Percentiles rank a stretch among this genome's conserved stretches.
These are phyloP conservation scores for Diaporthe velutina DNA, from an alignment of 2,329 filamentous ascomycete genomes.

Conservation along the genomic window DNA sequence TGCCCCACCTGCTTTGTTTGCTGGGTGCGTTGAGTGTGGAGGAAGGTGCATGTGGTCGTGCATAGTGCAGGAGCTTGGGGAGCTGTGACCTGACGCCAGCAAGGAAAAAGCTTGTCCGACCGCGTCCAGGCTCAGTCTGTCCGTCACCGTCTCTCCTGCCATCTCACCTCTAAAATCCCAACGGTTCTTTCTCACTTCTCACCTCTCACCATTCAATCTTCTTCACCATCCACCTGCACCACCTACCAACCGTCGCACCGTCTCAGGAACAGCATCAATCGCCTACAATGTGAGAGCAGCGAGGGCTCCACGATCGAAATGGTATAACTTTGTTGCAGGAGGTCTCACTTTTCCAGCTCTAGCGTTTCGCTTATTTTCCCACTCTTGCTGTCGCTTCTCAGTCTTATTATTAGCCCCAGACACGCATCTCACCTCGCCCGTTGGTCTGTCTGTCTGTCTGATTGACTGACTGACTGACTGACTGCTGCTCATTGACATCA, in stretches of 20 bases:
- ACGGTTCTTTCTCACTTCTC: background rate
- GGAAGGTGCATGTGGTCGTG: constrained; percentile 2
- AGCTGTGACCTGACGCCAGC: constrained; percentile 24
- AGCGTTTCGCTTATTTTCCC: constrained; percentile 25
- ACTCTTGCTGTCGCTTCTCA: background rate
- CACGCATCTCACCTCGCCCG: background rate
- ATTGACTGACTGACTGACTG: background rate
- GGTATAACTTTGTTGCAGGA: background rate
- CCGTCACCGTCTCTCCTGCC: background rate
- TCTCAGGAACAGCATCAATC: constrained; percentile 7
- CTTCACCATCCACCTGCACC: background rate
- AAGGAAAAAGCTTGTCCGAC: constrained; percentile 23
- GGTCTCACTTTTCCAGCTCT: background rate
- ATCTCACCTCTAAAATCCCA: background rate
- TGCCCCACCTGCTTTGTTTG: constrained; percentile 21
- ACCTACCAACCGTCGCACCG: background rate
- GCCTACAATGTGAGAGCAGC: constrained; percentile 24
- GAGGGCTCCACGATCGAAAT: constrained; percentile 1
- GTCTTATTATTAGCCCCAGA: constrained; percentile 9
- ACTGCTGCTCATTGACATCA: constrained; percentile 3
- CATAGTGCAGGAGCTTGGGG: background rate
- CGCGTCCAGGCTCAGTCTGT: background rate
- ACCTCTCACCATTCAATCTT: background rate
- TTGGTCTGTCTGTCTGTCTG: too few species aligned
- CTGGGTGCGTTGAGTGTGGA: background rate